Evolutionary conservation across 306 rosid genomes (phyloP), one percentile per base, ranked within the genome.

Genomic region (Gastrolobium bilobum): DNA sequence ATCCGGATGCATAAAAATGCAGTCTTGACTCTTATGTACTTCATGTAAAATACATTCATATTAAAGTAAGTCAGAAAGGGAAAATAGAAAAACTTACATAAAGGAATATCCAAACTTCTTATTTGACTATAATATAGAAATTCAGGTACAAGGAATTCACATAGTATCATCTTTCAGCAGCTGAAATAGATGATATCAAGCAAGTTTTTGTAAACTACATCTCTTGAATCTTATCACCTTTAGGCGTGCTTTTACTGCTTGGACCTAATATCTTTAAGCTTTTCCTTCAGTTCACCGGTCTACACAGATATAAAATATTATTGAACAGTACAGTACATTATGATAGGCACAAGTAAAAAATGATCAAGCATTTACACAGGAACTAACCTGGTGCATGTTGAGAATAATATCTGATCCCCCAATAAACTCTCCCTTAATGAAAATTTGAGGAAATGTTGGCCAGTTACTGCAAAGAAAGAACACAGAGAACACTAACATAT

Each of bases 331-430:
- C 3, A 68, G 34, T 5, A 11, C 11, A 59, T 8, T 47, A 35
- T 8, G 5, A 52, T 43, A 56, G n/a, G 48, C 20, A 64, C 10
- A 61, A 63, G 39, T 37, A 14, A 58, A 43, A 15, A 46, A 46
- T 5, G 47, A 66, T 13, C 46, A 29, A 39, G 5, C 5, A 43
- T 3, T 51, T 66, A 51, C 20, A 46, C 15, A 56, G 50, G 42
- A 34, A 76, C 80, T 76, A 76, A 90, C 96, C 93, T 87, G 90
- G 48, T 91, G 93, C 87, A 91, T 39, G 44, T 71, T 89, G 71
- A 89, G 96, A 79, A 91, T 73, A 51, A 89, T 89, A 79, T 91
- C 96, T 2, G 96, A 89, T 39, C 93, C 96, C 39, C 96, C 96
- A 71, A 91, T 56, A 20, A 20, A 20, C 26, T 20, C 26, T 20